Evolutionary conservation across 306 rosid species (phyloP), one percentile per base, ranked within the genome.

Genomic region (Malus sylvestris): DNA sequence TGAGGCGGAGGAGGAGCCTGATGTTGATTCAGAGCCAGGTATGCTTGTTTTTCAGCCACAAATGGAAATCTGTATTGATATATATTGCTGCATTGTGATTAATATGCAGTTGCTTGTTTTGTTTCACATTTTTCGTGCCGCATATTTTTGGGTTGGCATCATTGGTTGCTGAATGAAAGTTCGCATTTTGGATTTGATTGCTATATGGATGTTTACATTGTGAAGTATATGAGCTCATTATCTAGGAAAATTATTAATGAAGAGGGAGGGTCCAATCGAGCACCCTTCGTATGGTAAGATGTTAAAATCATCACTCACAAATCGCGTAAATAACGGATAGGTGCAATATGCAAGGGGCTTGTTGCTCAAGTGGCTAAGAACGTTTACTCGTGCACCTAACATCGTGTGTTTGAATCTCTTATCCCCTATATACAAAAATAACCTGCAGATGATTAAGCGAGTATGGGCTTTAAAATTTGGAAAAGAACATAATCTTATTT

Each of bases 1-100:
- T 0, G 85, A 52, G 46, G 71, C 68, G 55, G 87, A 57, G 70
- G 86, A 86, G 42, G 68, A 57, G 49, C 71, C 58, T 42, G 91
- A 88, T 74, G 82, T 77, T 45, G 85, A 74, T 33, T 69, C 74
- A 29, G 91, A 85, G 66, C 78, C 83, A 68, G 98, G 98, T 93
- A 86, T 6, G 71, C 44, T 79, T 74, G 11, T 27, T 40, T 46
- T 45, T 49, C 32, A 53, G 53, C 11, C 3, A 13, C 68, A 66
- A 66, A 20, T 33, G 29, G 70, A 35, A 66, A 33, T 66, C 27
- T 20, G 8, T 66, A 27, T 33, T 66, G 18, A 38, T 66, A 35
- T 66, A 3, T 19, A 11, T 4, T 64, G 23, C 45, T 32, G 68
- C 68, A 64, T 64, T 64, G 68, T 16, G 22, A 32, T 73, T 42